Evolutionary conservation across 495 filamentous ascomycete genomes (phyloP).

Genomic region (Hyaloscypha finlandica): DNA sequence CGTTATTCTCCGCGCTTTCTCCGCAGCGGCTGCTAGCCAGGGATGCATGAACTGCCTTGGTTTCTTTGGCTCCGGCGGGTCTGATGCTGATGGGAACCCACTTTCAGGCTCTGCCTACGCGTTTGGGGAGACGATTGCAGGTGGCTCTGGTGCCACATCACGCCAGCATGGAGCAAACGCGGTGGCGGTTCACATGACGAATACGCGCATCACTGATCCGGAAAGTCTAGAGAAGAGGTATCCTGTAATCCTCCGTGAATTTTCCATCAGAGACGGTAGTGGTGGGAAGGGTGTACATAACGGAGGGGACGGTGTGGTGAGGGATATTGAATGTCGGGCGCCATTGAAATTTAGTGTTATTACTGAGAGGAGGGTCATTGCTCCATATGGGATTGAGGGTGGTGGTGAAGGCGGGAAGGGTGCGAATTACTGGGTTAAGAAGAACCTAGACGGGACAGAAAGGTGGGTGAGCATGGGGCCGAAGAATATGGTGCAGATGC

Average conservation of each 20-base stretch:
- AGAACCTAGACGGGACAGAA: slow-evolving; percentile 47
- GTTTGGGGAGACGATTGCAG: slow-evolving; percentile 66
- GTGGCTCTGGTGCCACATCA: slow-evolving; percentile 64
- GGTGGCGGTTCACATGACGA: slow-evolving; percentile 74
- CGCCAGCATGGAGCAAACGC: slow-evolving; percentile 64
- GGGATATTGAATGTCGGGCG: slow-evolving; percentile 23
- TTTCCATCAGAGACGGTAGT: slow-evolving; percentile 52
- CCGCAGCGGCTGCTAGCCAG: slow-evolving; percentile 31
- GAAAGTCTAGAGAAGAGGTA: slow-evolving; percentile 69
- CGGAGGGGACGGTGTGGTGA: slow-evolving; percentile 39
- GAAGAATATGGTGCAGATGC: slow-evolving; percentile 66
- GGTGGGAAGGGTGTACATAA: slow-evolving; percentile 35
- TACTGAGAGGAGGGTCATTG: slow-evolving; percentile 12
- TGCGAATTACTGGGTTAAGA: slow-evolving; percentile 24
- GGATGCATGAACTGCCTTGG: slow-evolving; percentile 29
- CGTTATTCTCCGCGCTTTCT: slow-evolving; percentile 34
- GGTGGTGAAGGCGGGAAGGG: slow-evolving; percentile 12
- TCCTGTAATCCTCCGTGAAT: slow-evolving; percentile 64
- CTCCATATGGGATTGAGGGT: slow-evolving; percentile 20
- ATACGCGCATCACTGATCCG: slow-evolving; percentile 69
- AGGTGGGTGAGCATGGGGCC: slow-evolving; percentile 59
- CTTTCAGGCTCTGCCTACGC: slow-evolving; percentile 66
- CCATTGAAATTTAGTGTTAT: slow-evolving; percentile 20
- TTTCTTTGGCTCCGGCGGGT: slow-evolving; percentile 28
- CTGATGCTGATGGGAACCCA: slow-evolving; percentile 8